A percentile compares a stretch with the other conserved stretches of the same genome.
Conservation (phyloP, 164 flowering plant genomes). For the Vitis rupestris region DNA sequence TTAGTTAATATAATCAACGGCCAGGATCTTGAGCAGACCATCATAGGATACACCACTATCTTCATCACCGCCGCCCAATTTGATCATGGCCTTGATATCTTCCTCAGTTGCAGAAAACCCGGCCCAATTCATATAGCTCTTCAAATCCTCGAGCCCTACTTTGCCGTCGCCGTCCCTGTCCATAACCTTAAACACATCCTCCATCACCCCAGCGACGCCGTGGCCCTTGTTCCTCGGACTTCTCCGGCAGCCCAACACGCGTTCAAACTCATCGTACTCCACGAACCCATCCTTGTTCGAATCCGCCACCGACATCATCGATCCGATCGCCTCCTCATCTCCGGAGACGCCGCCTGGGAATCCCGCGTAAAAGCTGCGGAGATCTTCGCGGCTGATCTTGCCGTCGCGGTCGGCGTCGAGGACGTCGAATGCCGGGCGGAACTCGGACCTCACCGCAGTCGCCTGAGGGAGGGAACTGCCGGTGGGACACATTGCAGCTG, state of each 20-base stretch:
- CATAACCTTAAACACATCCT: constrained; percentile 63
- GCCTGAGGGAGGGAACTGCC: constrained; percentile 24
- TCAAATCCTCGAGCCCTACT: constrained; percentile 66
- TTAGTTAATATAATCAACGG: constrained; percentile 24
- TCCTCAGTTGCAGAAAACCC: constrained; percentile 61
- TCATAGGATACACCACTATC: constrained; percentile 51
- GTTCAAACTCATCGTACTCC: constrained; percentile 79
- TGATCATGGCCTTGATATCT: constrained; percentile 70
- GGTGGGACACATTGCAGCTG: constrained; percentile 68
- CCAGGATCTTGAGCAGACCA: constrained; percentile 58
- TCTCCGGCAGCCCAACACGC: constrained; percentile 31
- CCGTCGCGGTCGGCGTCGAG: constrained; percentile 89
- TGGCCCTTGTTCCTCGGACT: background rate
- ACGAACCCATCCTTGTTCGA: constrained; percentile 68
- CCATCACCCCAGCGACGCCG: constrained; percentile 33
- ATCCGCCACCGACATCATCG: constrained; percentile 84
- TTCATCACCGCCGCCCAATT: constrained; percentile 61
- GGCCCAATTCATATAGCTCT: constrained; percentile 53
- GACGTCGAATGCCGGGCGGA: constrained; percentile 66
- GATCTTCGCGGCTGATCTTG: constrained; percentile 77
- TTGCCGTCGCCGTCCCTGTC: constrained; percentile 89
- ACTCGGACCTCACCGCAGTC: constrained; percentile 17
- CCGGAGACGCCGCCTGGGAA: constrained; percentile 11
- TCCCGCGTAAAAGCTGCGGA: constrained; percentile 49
- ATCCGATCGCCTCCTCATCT: constrained; percentile 54